These are phyloP conservation scores for Golubevia pallescens DNA, from an alignment of 1,284 basidiomycete species.

Conservation along the genomic window DNA sequence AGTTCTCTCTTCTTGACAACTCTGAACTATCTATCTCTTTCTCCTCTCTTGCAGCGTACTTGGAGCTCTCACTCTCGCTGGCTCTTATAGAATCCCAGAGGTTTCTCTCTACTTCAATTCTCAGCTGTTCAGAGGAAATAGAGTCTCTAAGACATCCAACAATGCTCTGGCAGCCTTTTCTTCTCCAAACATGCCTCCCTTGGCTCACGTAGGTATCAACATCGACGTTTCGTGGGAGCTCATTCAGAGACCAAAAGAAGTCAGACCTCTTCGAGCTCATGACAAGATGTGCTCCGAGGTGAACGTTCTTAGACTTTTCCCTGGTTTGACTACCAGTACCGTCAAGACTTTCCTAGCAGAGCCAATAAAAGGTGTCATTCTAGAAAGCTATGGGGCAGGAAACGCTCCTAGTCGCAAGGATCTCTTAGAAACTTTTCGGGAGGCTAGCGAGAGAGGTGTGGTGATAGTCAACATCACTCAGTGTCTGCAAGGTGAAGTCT, in stretches of 20 bases:
- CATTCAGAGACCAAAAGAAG: slow-evolving; percentile 74
- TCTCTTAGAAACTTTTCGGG: slow-evolving; percentile 71
- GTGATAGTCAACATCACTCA: slow-evolving; percentile 90
- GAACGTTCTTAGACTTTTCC: slow-evolving; percentile 73
- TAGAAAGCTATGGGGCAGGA: slow-evolving; percentile 88
- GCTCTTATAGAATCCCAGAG: slow-evolving; percentile 85
- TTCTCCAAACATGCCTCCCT: slow-evolving; percentile 81
- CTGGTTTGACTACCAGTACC: slow-evolving; percentile 71
- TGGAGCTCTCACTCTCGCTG: slow-evolving; percentile 84
- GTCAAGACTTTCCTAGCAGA: slow-evolving; percentile 40
- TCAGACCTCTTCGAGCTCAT: slow-evolving; percentile 79
- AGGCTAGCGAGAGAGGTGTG: slow-evolving; percentile 80
- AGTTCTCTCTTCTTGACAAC: not conserved
- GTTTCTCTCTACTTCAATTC: slow-evolving; percentile 85
- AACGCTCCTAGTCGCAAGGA: slow-evolving; percentile 66
- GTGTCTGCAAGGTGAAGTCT: slow-evolving; percentile 81
- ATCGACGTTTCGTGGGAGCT: slow-evolving; percentile 67
- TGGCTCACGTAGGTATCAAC: slow-evolving; percentile 89
- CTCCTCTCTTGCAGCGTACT: slow-evolving; percentile 65
- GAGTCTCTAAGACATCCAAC: slow-evolving; percentile 78
- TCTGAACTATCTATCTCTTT: not conserved
- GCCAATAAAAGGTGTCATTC: slow-evolving; percentile 69
- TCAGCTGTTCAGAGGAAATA: slow-evolving; percentile 82
- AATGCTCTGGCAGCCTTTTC: slow-evolving; percentile 84
- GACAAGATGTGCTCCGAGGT: slow-evolving; percentile 66